Conservation (phyloP, 1,284 basidiomycete genomes). For the Moesziomyces antarcticus region DNA sequence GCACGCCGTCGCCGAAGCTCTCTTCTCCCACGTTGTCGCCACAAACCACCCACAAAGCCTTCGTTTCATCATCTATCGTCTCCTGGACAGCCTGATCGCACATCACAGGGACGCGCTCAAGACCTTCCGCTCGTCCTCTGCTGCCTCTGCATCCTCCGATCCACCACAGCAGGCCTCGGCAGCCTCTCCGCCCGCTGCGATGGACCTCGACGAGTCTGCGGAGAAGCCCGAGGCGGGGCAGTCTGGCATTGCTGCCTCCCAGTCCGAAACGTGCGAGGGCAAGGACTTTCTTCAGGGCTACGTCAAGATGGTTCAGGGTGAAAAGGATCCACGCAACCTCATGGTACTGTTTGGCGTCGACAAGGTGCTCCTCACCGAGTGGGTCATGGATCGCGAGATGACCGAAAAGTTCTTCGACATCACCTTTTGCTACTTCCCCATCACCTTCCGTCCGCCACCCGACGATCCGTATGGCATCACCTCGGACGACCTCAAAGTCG, state of each 20-base stretch:
- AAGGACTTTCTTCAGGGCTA: constrained; percentile 80
- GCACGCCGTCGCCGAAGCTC: constrained; percentile 74
- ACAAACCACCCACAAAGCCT: constrained; percentile 82
- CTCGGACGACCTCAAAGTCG: constrained; percentile 82
- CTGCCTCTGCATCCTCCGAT: constrained; percentile 3
- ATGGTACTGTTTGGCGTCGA: constrained; percentile 89
- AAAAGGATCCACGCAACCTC: constrained; percentile 97
- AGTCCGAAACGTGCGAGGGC: constrained; percentile 68
- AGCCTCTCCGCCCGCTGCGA: constrained; percentile 3
- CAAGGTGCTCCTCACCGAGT: constrained; percentile 85
- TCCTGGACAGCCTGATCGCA: constrained; percentile 83
- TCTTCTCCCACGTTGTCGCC: constrained; percentile 84
- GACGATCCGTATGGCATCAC: constrained; percentile 95
- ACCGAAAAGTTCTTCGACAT: constrained; percentile 89
- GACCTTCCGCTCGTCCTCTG: constrained; percentile 8
- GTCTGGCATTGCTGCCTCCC: not conserved
- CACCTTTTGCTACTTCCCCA: constrained; percentile 98
- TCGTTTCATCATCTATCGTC: constrained; percentile 82
- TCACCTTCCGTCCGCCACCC: constrained; percentile 92
- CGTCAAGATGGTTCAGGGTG: constrained; percentile 83
- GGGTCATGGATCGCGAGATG: constrained; percentile 76
- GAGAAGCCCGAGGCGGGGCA: constrained; percentile 6
- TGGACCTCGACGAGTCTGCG: constrained; percentile 21
- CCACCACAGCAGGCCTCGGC: not conserved
- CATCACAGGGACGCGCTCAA: constrained; percentile 72